Percentiles rank a stretch among this genome's conserved stretches.
These are phyloP conservation scores for Aciculosporium take DNA, from an alignment of 2,329 filamentous ascomycete genomes.

Conservation along the genomic window DNA sequence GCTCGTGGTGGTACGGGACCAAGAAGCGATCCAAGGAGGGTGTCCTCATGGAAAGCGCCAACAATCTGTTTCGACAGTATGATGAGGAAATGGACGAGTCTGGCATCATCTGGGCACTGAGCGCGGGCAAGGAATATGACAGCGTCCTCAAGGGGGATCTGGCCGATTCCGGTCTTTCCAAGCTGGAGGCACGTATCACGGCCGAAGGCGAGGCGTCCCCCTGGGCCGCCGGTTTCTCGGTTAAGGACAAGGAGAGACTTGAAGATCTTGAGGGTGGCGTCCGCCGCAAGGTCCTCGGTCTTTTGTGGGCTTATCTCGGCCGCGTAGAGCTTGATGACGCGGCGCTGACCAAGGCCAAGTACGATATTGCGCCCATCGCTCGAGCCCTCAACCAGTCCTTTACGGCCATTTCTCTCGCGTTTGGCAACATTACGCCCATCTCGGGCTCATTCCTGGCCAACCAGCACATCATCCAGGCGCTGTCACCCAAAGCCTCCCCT, in stretches of 20 bases:
- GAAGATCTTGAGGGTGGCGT: constrained; percentile 67
- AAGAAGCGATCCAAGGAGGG: constrained; percentile 88
- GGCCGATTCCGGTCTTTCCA: constrained; percentile 65
- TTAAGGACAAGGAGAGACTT: constrained; percentile 63
- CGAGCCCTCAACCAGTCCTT: constrained; percentile 77
- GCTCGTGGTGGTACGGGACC: constrained; percentile 97
- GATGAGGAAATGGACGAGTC: constrained; percentile 70
- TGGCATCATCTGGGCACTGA: constrained; percentile 67
- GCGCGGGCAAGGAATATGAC: constrained; percentile 74
- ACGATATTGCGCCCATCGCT: constrained; percentile 76
- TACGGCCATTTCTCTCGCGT: constrained; percentile 73
- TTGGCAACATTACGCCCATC: constrained; percentile 69
- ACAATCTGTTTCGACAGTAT: constrained; percentile 88
- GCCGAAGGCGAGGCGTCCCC: constrained; percentile 38
- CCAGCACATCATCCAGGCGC: constrained; percentile 80
- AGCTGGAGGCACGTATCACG: constrained; percentile 71
- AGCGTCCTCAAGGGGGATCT: constrained; percentile 62
- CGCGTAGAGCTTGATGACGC: constrained; percentile 72
- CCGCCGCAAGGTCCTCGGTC: constrained; percentile 71
- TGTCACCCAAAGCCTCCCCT: constrained; percentile 70
- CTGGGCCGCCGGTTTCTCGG: constrained; percentile 44
- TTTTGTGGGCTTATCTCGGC: constrained; percentile 91
- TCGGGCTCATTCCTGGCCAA: constrained; percentile 67
- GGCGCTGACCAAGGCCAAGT: constrained; percentile 70
- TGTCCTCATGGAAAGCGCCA: constrained; percentile 82